Percentiles rank a stretch among this genome's conserved stretches.
These are phyloP conservation scores for Fagus crenata DNA, from an alignment of 306 rosid species.

Conservation along the genomic window DNA sequence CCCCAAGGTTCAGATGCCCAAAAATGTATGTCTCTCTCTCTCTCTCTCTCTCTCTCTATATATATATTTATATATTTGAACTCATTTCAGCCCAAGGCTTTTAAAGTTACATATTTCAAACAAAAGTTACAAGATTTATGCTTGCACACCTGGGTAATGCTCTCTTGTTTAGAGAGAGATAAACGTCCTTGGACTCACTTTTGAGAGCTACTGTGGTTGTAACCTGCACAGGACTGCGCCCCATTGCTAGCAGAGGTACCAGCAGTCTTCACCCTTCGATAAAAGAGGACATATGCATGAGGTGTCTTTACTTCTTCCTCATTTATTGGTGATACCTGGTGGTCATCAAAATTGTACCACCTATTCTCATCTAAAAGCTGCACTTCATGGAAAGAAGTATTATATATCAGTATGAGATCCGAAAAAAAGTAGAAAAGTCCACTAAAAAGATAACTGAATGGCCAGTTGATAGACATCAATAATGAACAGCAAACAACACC, in stretches of 20 bases:
- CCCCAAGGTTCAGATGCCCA: neutral
- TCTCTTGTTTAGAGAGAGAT: slow-evolving; percentile 22
- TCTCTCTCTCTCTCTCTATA: neutral
- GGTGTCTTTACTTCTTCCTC: slow-evolving; percentile 93
- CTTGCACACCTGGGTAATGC: slow-evolving; percentile 26
- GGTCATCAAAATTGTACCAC: slow-evolving; percentile 96
- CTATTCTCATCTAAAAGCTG: slow-evolving; percentile 88
- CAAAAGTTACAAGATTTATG: slow-evolving; percentile 19
- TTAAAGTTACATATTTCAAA: slow-evolving; percentile 8
- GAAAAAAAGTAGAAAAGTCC: slow-evolving; percentile 15
- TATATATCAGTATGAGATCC: slow-evolving; percentile 9
- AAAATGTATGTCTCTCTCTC: slow-evolving; percentile 7
- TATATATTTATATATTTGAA: neutral
- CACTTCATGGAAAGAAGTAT: slow-evolving; percentile 24
- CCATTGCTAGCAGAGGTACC: slow-evolving; percentile 60
- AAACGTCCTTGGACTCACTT: slow-evolving; percentile 25
- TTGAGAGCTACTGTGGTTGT: slow-evolving; percentile 8
- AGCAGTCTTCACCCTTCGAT: slow-evolving; percentile 73
- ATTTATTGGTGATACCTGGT: slow-evolving; percentile 78
- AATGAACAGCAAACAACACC: neutral
- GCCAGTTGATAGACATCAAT: neutral
- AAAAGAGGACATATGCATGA: slow-evolving; percentile 91
- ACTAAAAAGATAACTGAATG: neutral
- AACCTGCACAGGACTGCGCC: slow-evolving; percentile 36
- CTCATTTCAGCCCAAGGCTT: slow-evolving; percentile 25